Evolutionary conservation across 345 rosid genomes (phyloP), one percentile per base, ranked within the genome.

Genomic region (Alliaria petiolata): DNA sequence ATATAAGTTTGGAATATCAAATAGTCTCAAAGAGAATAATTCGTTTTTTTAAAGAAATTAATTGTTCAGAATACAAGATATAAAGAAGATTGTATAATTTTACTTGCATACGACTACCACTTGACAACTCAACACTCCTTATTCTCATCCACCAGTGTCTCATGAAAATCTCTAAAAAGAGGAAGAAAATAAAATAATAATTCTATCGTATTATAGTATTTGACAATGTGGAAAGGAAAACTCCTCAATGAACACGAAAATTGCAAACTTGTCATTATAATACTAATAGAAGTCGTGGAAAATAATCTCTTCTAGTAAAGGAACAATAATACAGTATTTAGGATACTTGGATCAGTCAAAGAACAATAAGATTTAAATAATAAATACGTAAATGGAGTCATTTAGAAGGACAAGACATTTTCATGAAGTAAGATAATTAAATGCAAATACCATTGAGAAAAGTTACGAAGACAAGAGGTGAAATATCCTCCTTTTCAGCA

Each of bases 211-310:
- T 33, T 34, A 33, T 15, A 67, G 54, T 67, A 67, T 52, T 67
- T 67, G 71, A 64, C 31, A 64, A 56, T 65, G 71, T 73, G 69
- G 57, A 68, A 61, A 53, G 0, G 35, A 61, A 68, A 68, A 68
- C 69, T 59, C 42, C 49, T 15, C 26, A 60, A 44, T 7, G 73
- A 51, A 44, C 69, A 58, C 69, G 59, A 74, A 65, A 65, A 30
- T 44, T 57, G 1, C 12, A 30, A 35, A 51, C 60, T 43, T 45
- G 70, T 72, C 49, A 46, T 9, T 43, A 53, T 22, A 54, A 34
- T 63, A 53, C 8, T 22, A 35, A n/a, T 38, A 55, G 6, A 19
- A 19, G 42, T 46, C 51, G 50, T 73, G 66, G 51, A 65, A 73
- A 39, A 36, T 15, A 20, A 54, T 53, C 6, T 55, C 68, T 55